Base-by-base conservation (phyloP, 108 stramenopile genomes). In the Stephanodiscus triporus region DNA sequence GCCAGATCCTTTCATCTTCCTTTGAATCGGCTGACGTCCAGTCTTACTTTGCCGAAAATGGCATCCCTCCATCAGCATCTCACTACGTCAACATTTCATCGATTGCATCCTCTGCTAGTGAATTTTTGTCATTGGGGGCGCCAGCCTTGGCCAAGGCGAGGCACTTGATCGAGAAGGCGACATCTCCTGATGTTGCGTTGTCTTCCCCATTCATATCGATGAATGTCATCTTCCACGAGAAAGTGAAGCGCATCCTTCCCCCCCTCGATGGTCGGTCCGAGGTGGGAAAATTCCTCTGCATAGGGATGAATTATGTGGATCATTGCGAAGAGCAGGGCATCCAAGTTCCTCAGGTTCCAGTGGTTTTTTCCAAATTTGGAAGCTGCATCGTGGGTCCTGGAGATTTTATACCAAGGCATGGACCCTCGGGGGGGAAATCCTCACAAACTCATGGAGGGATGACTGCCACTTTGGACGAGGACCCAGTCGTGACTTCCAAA, bases 301-400 rank as follows among this genome's bases (percentile, higher is more conserved):
- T 88, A 42, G 87, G 87, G 17, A 85, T 88, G 84, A 88, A 88
- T 63, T 88, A 88, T 62, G 68, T 62, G 1, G 83, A 86, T 65
- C 85, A 86, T 48, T 88, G 87, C 51, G 76, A 58, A 11, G 87
- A 88, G 62, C 84, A 84, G 55, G 76, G 79, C 24, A 19, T 84
- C 6, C 56, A 67, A 2, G 84, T 88, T 5, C 88, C 88, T 0
- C 62, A 56, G 1, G 88, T 85, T 23, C 88, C 88, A 8, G 2
- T 89, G 34, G 78, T 89, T 6, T 89, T 89, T 42, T 76, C 70
- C 51, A 88, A 88, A 61, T 86, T 86, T 61, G 75, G 81, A 16
- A 78, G 76, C 17, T 62, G 79, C 48, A 77, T 88, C 42, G 42
- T 76, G 23, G 85, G 84, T 29, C 77, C 81, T 1, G 70, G 64